phyloP scores from a whole-genome alignment of 2,329 filamentous ascomycete species.

The Phaeosphaeria sp. region DNA sequence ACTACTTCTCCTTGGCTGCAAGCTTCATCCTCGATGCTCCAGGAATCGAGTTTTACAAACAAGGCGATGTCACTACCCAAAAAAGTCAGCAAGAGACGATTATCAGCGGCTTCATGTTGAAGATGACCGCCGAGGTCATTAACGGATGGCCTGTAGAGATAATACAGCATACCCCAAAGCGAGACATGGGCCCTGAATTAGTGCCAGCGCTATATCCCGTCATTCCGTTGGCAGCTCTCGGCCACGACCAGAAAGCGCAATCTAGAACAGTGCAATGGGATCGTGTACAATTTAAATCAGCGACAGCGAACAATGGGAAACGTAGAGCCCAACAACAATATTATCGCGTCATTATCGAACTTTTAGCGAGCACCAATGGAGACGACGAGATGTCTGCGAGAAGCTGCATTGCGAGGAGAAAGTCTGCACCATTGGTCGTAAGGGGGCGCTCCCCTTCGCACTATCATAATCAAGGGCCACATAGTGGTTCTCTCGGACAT shows the following conservation, averaged over 20 bases:
- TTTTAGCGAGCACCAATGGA: conserved; percentile 27
- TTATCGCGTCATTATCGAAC: conserved; percentile 84
- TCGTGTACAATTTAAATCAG: conserved; percentile 89
- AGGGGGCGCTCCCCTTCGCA: background rate
- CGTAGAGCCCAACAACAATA: conserved; percentile 86
- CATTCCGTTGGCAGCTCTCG: conserved; percentile 46
- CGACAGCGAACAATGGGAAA: conserved; percentile 90
- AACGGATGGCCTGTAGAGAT: background rate
- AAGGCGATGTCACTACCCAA: background rate
- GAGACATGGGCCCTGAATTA: background rate
- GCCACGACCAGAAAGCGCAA: conserved; percentile 66
- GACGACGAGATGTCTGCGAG: background rate
- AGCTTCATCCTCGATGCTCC: background rate
- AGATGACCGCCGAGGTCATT: background rate
- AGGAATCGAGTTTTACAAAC: background rate
- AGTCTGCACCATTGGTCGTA: background rate
- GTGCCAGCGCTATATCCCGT: background rate
- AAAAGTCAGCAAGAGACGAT: background rate
- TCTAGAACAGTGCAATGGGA: conserved; percentile 84
- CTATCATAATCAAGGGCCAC: background rate
- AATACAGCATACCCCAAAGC: background rate
- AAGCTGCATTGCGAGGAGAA: background rate
- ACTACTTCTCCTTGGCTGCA: conserved; percentile 76
- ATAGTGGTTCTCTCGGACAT: background rate
- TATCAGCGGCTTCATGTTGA: background rate